Evolutionary conservation across 116 monocot species (phyloP).

Genomic region (Phalaenopsis hybrid): DNA sequence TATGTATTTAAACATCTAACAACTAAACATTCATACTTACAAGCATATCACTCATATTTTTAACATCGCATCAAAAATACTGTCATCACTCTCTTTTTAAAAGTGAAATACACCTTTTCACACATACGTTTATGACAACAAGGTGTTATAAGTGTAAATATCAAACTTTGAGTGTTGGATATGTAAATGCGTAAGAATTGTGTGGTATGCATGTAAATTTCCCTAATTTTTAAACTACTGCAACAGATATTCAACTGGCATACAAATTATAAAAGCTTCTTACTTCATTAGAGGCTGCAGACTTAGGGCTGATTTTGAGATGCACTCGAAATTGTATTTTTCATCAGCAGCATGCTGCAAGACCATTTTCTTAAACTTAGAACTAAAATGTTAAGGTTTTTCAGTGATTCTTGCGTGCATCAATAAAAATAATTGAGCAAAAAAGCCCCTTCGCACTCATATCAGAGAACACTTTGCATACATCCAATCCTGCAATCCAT

Average conservation of each 20-base stretch:
- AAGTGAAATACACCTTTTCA: no score
- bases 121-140: no score
- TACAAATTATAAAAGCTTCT: not conserved
- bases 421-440: not conserved
- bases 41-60: no score
- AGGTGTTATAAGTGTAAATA: no score
- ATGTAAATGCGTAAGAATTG: no score
- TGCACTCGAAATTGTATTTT: constrained; percentile 86
- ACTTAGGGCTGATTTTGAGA: constrained; percentile 78
- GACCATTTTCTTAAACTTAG: constrained; percentile 2
- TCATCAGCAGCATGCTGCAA: constrained; percentile 99
- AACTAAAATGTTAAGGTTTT: not conserved
- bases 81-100: no score
- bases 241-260: not conserved
- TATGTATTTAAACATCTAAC: no score
- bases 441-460: not conserved
- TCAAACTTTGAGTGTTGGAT: no score
- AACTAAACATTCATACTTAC: no score
- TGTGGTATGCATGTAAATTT: no score
- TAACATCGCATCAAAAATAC: no score
- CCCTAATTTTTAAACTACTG: not conserved
- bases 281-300: constrained; percentile 68
- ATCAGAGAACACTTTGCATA: not conserved
- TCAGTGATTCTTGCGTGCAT: not conserved
- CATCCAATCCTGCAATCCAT: not conserved